Conservation (phyloP, 176 grass and related monocot genomes). For the Oryza australiensis region DNA sequence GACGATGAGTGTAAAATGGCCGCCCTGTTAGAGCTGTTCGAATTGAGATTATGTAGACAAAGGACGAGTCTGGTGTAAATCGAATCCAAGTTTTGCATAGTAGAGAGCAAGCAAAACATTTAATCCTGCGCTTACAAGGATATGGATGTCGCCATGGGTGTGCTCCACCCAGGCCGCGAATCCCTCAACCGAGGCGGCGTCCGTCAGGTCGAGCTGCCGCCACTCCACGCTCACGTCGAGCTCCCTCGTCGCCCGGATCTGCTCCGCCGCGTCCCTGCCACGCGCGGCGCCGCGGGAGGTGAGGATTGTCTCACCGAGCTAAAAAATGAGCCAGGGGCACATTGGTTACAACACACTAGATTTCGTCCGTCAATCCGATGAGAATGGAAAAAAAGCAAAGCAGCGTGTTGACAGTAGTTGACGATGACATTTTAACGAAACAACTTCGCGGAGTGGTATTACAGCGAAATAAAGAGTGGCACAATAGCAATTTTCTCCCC, state of each 20-base stretch:
- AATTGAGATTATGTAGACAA: background rate
- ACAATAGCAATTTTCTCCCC: too few species aligned
- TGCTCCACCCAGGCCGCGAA: constrained; percentile 58
- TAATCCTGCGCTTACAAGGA: constrained; percentile 61
- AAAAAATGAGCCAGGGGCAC: too few species aligned
- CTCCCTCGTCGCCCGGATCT: constrained; percentile 11
- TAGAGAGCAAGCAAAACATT: background rate
- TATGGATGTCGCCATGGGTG: constrained; percentile 58
- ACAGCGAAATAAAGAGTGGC: too few species aligned
- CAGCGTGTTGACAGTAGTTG: too few species aligned
- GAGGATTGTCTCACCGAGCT: too few species aligned
- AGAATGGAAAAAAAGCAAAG: too few species aligned
- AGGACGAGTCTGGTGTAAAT: background rate
- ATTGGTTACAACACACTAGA: too few species aligned
- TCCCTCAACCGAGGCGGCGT: constrained; percentile 52
- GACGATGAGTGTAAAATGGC: background rate
- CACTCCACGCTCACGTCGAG: constrained; percentile 38
- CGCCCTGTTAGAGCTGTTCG: background rate
- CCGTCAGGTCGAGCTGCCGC: constrained; percentile 63
- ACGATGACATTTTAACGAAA: too few species aligned
- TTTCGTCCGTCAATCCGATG: too few species aligned
- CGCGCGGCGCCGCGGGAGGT: constrained; percentile 51
- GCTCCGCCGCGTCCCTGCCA: constrained; percentile 29
- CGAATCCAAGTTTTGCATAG: background rate
- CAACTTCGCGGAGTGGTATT: too few species aligned